A percentile compares a stretch with the other conserved stretches of the same genome.
Evolutionary conservation across 192 early-diverging fungal genomes (phyloP).

Genomic region (Podila epicladia): DNA sequence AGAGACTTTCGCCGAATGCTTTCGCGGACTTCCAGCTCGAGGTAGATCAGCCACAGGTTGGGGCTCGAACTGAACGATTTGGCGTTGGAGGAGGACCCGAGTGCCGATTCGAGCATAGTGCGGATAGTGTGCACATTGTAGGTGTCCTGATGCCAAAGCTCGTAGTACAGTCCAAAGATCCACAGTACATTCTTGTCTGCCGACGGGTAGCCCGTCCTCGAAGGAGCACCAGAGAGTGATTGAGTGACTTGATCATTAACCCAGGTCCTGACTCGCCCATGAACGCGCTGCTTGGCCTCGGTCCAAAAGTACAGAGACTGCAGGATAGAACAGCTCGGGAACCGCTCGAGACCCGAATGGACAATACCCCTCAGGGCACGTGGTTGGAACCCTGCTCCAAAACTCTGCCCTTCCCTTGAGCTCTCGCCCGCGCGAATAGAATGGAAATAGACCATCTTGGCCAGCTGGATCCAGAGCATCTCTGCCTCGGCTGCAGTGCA

Average conservation of each 20-base stretch:
- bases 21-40: constrained; percentile 43
- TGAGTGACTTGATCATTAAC: constrained; percentile 17
- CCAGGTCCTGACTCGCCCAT: constrained; percentile 44
- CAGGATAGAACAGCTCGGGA: constrained; percentile 34
- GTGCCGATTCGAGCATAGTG: constrained; percentile 29
- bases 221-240: background rate
- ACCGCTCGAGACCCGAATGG: constrained; percentile 28
- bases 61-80: constrained; percentile 37
- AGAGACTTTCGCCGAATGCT: constrained; percentile 7
- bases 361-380: constrained; percentile 29
- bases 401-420: background rate
- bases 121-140: constrained; percentile 11
- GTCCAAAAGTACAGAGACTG: constrained; percentile 48
- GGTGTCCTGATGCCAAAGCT: constrained; percentile 46
- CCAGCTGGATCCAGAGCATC: constrained; percentile 40
- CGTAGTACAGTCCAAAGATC: constrained; percentile 46
- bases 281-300: constrained; percentile 31
- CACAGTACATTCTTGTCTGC: constrained; percentile 24
- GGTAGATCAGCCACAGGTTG: constrained; percentile 41
- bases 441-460: constrained; percentile 39
- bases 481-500: constrained; percentile 34
- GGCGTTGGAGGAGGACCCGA: constrained; percentile 27
- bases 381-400: constrained; percentile 24
- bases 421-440: constrained; percentile 4
- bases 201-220: background rate